Conservation (phyloP, 139 green algal genomes). For the Auxenochlorella pyrenoidosa region DNA sequence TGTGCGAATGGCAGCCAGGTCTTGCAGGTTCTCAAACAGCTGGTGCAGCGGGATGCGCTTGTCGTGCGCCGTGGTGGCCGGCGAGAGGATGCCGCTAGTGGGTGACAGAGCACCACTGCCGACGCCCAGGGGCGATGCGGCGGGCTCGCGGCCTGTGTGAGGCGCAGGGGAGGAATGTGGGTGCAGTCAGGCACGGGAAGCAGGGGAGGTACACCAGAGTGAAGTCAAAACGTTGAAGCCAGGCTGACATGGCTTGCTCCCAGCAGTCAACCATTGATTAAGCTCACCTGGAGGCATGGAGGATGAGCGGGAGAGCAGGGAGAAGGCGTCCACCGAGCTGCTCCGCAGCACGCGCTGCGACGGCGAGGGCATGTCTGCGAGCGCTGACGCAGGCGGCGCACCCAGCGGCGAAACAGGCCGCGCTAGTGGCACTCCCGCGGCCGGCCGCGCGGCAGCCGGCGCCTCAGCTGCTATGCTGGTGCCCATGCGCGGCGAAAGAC, state of each 20-base stretch:
- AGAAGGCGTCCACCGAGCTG: conserved; percentile 12
- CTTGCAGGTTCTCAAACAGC: conserved; percentile 49
- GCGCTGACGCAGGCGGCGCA: neutral
- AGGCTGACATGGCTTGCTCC: neutral
- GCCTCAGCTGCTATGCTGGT: neutral
- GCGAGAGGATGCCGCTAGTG: conserved; percentile 40
- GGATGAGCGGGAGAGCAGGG: conserved; percentile 13
- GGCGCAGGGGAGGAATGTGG: neutral
- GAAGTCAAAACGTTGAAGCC: neutral
- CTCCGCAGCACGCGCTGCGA: conserved; percentile 18
- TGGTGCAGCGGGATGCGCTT: conserved; percentile 35
- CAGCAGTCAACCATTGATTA: too few relatives aligned
- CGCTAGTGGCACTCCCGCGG: neutral
- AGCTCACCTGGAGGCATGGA: conserved; percentile 31
- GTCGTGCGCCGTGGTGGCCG: conserved; percentile 3
- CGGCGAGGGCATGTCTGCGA: conserved; percentile 12
- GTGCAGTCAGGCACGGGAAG: neutral
- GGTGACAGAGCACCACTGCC: conserved; percentile 42
- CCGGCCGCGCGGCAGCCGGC: neutral
- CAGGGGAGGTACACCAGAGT: too few relatives aligned
- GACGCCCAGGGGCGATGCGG: neutral
- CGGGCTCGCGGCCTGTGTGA: conserved; percentile 12
- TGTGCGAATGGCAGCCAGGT: conserved; percentile 6
- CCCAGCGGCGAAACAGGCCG: conserved; percentile 1
- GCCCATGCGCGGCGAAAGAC: neutral